Evolutionary conservation across 192 early-diverging fungal species (phyloP).

Genomic region (Linnemannia hyalina): DNA sequence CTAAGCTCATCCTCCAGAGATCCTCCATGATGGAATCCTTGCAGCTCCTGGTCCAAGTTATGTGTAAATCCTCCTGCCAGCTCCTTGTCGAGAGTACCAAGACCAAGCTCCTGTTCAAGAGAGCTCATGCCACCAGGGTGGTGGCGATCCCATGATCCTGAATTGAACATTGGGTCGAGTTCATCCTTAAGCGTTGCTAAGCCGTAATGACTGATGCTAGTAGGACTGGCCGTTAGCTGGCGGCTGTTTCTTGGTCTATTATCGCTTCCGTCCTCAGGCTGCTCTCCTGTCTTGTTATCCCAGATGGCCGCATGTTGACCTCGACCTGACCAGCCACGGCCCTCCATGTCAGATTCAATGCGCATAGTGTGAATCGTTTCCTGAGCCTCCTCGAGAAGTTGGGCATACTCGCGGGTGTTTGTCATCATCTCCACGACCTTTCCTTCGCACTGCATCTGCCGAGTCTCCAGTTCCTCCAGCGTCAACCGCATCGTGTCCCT

Average conservation of each 20-base stretch:
- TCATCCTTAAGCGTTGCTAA: background rate
- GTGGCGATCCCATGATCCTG: background rate
- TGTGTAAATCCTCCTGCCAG: background rate
- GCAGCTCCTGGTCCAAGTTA: slow-evolving; percentile 15
- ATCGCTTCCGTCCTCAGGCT: slow-evolving; percentile 1
- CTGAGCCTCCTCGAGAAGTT: slow-evolving; percentile 69
- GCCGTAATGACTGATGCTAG: background rate
- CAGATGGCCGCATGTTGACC: slow-evolving; percentile 43
- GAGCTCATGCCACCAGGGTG: background rate
- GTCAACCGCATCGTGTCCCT: slow-evolving; percentile 65
- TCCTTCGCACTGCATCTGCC: slow-evolving; percentile 67
- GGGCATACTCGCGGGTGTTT: slow-evolving; percentile 70
- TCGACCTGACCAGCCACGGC: slow-evolving; percentile 41
- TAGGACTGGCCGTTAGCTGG: background rate
- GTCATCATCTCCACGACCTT: slow-evolving; percentile 67
- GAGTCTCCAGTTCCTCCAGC: slow-evolving; percentile 67
- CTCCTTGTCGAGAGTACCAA: slow-evolving; percentile 14
- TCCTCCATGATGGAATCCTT: background rate
- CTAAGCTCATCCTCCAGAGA: background rate
- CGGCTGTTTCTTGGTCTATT: background rate
- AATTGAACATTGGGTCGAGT: slow-evolving; percentile 36
- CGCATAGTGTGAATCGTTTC: slow-evolving; percentile 69
- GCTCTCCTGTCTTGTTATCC: slow-evolving; percentile 47
- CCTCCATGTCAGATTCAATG: slow-evolving; percentile 61
- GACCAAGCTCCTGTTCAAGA: slow-evolving; percentile 24